phyloP scores from a whole-genome alignment of 768 basidiomycete genomes.

The Russula earlei region DNA sequence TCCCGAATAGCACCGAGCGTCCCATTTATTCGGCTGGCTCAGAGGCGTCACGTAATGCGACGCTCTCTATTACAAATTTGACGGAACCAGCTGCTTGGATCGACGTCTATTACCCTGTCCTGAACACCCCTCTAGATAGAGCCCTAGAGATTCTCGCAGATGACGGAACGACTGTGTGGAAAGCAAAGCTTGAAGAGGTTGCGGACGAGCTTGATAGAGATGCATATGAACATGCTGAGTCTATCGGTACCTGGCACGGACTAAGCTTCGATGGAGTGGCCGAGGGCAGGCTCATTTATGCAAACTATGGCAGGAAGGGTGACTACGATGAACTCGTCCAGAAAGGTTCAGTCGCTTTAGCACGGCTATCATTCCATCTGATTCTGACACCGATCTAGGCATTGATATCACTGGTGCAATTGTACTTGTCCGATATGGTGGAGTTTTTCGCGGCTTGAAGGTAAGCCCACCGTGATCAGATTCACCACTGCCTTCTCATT shows the following conservation, averaged over 20 bases:
- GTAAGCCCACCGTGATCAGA: slow-evolving; percentile 27
- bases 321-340: slow-evolving; percentile 61
- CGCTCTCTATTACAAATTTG: slow-evolving; percentile 39
- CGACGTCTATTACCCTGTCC: slow-evolving; percentile 78
- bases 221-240: slow-evolving; percentile 54
- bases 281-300: slow-evolving; percentile 63
- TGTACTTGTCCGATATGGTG: slow-evolving; percentile 69
- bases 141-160: slow-evolving; percentile 56
- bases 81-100: slow-evolving; percentile 64
- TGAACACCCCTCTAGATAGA: slow-evolving; percentile 70
- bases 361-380: background rate
- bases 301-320: slow-evolving; percentile 66
- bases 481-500: background rate
- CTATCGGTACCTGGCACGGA: slow-evolving; percentile 82
- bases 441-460: slow-evolving; percentile 79
- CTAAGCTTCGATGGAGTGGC: slow-evolving; percentile 70
- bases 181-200: slow-evolving; percentile 63
- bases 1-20: slow-evolving; percentile 30
- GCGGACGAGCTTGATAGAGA: slow-evolving; percentile 69
- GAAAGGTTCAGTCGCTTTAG: slow-evolving; percentile 30
- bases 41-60: slow-evolving; percentile 54
- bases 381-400: slow-evolving; percentile 32
- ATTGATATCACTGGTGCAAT: slow-evolving; percentile 70
- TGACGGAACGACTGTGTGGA: slow-evolving; percentile 48
- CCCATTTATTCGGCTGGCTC: slow-evolving; percentile 70